Base-by-base conservation (phyloP, 2,329 filamentous ascomycete genomes). In the Trichoderma sp. region DNA sequence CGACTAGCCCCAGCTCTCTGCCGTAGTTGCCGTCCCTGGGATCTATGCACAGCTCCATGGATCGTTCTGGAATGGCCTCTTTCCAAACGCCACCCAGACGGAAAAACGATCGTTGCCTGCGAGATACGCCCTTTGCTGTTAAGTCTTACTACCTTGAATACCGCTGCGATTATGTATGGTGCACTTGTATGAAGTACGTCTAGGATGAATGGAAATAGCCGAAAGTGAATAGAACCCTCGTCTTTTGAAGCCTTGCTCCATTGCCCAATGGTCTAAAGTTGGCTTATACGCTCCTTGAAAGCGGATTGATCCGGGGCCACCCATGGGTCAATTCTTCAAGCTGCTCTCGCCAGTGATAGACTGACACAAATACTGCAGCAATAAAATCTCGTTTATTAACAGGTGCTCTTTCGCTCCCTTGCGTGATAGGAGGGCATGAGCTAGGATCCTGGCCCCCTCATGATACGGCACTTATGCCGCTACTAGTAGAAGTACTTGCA, bases 51-150 rank as follows among this genome's bases (percentile, higher is more conserved):
- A 11, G 40, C 37, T 56, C 29, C 6, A 29, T 52, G 53, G 64
- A 67, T 59, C 21, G 64, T 67, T 67, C 64, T 59, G 55, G 63
- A 67, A 59, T 67, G 55, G 29, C 64, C 43, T 24, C 52, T 58
- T 58, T 49, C 13, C 7, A 52, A 29, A n/a, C 21, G 29, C 55
- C 21, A 31, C 33, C 16, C 5, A 59, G 37, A 24, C 21, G 53
- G 29, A 66, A 27, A 27, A 49, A 35, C 27, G 21, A 59, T 52
- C 16, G 29, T 27, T 37, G 16, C n/a, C 5, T 52, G 14, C 35
- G n/a, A 21, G 63, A 58, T 59, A 59, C 47, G 52, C 55, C 16
- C 29, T 33, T 49, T 16, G 14, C 40, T 47, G 35, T 59, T 59
- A 59, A 31, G 40, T 59, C 64, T 67, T 67, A 52, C 52, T 59